A percentile compares a stretch with the other conserved stretches of the same genome.
Conservation (phyloP, 2,329 filamentous ascomycete genomes). For the Lasiodiplodia citricola region DNA sequence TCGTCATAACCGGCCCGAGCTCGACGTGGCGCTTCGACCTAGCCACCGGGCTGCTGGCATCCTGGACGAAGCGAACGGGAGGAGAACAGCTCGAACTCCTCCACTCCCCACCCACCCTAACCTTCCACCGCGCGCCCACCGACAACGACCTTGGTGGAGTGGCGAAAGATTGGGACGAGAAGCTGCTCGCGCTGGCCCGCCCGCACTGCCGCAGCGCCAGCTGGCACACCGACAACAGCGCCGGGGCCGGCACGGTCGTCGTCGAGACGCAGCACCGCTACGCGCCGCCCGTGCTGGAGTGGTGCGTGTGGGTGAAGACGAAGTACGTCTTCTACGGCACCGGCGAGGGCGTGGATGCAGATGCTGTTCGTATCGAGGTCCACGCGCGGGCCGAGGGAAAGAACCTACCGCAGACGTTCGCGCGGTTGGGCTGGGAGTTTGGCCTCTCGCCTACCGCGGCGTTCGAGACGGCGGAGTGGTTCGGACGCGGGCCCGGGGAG, state of each 20-base stretch:
- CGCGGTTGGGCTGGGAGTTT: background rate
- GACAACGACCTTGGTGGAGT: background rate
- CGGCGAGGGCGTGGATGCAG: background rate
- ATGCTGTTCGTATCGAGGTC: background rate
- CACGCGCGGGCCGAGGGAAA: background rate
- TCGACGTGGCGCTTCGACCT: background rate
- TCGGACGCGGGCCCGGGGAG: background rate
- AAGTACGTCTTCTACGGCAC: background rate
- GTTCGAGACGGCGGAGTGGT: background rate
- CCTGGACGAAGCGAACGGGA: background rate
- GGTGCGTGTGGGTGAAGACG: background rate
- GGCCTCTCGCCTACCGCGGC: background rate
- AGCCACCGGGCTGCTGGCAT: background rate
- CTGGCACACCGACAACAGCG: background rate
- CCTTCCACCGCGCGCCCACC: background rate
- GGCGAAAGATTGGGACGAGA: slow-evolving; percentile 40
- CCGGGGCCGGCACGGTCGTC: fast-evolving
- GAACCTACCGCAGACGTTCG: background rate
- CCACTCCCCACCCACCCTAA: background rate
- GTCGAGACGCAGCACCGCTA: background rate
- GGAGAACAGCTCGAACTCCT: background rate
- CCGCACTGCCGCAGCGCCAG: background rate
- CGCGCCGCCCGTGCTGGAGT: background rate
- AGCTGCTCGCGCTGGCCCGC: slow-evolving; percentile 50
- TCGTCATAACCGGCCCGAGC: background rate